Base-by-base conservation (phyloP, 2,329 filamentous ascomycete species). In the Taxawa tesnikishii region DNA sequence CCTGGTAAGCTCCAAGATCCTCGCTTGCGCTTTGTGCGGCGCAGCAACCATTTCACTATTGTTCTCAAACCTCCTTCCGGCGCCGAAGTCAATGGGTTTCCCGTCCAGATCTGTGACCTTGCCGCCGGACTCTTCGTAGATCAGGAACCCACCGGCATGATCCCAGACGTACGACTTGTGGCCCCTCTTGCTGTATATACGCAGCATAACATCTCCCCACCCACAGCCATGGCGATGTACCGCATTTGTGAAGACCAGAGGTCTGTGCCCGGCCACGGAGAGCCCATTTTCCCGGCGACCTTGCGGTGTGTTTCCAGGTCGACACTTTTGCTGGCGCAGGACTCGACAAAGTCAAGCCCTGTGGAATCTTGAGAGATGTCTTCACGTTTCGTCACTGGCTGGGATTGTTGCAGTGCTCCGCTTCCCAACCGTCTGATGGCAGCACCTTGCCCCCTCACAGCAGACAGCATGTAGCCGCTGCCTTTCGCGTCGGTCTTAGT, bases 381-480 rank as follows among this genome's bases (percentile, higher is more conserved):
- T 15, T 28, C 4, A 24, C 43, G 15, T 40, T 36, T 38, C 14
- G 53, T 47, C 10, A 63, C 43, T 15, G 43, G 53, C 11, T 37
- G 43, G 3, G 51, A 45, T 7, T 54, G 45, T 13, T 54, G 48
- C 46, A 84, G 55, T n/a, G 57, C 61, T 25, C 65, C 71, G 25
- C 62, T 60, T 18, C 65, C 62, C 31, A 94, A 62, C 12, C 85
- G 74, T 23, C 83, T 70, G 9, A 66, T 50, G 33, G 43, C 51
- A 1, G 56, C 53, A 1, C 67, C 67, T 29, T 65, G 54, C 0
- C 60, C 64, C 11, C 52, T 54, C 24, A 69, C 50, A 1, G 66
- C 65, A 15, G 59, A 65, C 5, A 71, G 46, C 40, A 71, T 44
- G 16, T 42, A 19, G 10, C 45, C 64, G 37, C 66, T 55, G 6